Conservation (phyloP, 176 grass and related monocot species). For the Bonia amplexicaulis region DNA sequence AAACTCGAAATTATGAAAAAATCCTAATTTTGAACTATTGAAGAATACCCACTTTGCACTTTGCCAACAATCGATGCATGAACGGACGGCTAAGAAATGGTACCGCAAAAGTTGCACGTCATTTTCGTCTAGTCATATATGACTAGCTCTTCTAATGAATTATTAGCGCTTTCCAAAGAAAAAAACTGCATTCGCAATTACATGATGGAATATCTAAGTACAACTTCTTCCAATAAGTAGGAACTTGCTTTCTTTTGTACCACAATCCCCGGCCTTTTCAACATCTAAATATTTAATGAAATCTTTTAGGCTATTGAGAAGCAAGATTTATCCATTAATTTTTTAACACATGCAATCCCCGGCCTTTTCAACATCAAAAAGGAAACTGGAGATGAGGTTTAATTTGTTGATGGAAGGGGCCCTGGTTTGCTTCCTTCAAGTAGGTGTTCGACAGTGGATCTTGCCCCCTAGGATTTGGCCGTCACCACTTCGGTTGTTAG, state of each 20-base stretch:
- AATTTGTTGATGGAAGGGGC: not conserved
- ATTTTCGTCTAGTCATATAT: not conserved
- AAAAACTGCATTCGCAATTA: not conserved
- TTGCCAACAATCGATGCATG: not conserved
- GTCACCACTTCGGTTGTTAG: slow-evolving; percentile 32
- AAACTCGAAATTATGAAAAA: not conserved
- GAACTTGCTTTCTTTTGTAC: not conserved
- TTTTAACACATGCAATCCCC: too few species aligned
- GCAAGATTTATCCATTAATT: too few species aligned
- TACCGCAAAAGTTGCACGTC: not conserved
- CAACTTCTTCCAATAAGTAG: not conserved
- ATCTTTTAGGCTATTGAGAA: too few species aligned
- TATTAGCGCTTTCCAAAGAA: not conserved
- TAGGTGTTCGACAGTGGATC: slow-evolving; percentile 8
- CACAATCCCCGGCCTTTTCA: not conserved
- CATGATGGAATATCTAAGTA: not conserved
- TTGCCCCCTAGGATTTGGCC: slow-evolving; percentile 21
- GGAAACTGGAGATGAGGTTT: not conserved
- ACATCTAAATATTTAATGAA: too few species aligned
- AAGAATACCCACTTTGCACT: not conserved
- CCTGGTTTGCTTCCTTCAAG: not conserved
- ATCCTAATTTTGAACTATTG: not conserved
- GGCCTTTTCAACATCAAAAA: not conserved
- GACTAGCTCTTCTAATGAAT: not conserved
- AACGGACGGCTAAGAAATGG: not conserved